These are phyloP conservation scores for Syncephalastrum sp. DNA, from an alignment of 371 early-diverging fungal species.

Conservation along the genomic window DNA sequence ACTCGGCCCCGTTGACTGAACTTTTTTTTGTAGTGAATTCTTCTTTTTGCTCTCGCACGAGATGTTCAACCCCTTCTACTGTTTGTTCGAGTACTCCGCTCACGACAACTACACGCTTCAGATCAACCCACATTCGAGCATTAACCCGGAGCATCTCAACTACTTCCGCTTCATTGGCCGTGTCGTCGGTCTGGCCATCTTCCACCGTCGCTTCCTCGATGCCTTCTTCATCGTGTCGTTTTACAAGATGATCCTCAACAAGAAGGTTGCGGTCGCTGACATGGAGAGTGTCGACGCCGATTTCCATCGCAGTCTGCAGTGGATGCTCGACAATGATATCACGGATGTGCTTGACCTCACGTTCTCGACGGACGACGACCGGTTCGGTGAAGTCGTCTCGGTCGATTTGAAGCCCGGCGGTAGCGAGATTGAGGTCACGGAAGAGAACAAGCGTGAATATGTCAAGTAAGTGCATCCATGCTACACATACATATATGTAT, in stretches of 20 bases:
- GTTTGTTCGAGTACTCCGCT: conserved; percentile 96
- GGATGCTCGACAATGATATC: conserved; percentile 94
- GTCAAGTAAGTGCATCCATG: conserved; percentile 60
- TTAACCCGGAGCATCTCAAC: conserved; percentile 98
- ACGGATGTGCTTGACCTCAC: conserved; percentile 87
- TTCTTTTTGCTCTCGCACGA: conserved; percentile 96
- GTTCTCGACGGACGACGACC: conserved; percentile 90
- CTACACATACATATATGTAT: neutral
- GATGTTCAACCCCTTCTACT: conserved; percentile 98
- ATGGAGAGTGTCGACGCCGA: conserved; percentile 97
- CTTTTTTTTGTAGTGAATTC: conserved; percentile 73
- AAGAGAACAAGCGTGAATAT: conserved; percentile 97
- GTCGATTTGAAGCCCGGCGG: conserved; percentile 92
- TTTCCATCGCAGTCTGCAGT: conserved; percentile 86
- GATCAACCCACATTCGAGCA: conserved; percentile 93
- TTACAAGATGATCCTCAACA: conserved; percentile 94
- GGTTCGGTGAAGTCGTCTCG: conserved; percentile 90
- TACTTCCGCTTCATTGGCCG: conserved; percentile 99
- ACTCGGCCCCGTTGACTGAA: neutral
- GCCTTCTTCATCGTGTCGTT: conserved; percentile 95
- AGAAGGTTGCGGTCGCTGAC: conserved; percentile 84
- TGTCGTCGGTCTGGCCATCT: conserved; percentile 94
- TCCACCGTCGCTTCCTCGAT: conserved; percentile 96
- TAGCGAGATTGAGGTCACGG: conserved; percentile 89
- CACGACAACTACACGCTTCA: conserved; percentile 96